Conservation (phyloP, 768 basidiomycete genomes). For the Zangia roseola region DNA sequence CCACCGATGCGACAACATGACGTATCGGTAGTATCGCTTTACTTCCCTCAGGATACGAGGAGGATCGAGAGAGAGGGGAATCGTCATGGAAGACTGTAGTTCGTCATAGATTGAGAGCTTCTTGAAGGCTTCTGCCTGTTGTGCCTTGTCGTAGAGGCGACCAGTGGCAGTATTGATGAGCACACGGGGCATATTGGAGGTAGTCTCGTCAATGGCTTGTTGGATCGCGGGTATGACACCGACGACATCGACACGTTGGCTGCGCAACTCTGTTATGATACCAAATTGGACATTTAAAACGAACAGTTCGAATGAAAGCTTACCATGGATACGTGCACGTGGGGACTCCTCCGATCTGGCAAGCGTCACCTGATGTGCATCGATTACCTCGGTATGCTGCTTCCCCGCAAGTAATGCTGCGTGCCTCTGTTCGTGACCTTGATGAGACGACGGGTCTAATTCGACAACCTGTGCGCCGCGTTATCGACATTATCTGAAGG, state of each 20-base stretch:
- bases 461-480: not conserved
- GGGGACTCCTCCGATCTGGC: not conserved
- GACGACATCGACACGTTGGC: conserved; percentile 4
- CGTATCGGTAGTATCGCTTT: conserved; percentile 9
- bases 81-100: conserved; percentile 5
- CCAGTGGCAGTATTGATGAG: conserved; percentile 7
- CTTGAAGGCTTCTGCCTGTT: conserved; percentile 9
- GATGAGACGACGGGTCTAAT: not conserved
- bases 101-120: conserved; percentile 3
- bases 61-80: not conserved
- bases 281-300: not conserved
- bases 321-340: not conserved
- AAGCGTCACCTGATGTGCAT: not conserved
- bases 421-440: not conserved
- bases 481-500: too few relatives aligned
- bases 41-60: conserved; percentile 5
- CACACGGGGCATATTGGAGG: too few relatives aligned
- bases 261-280: not conserved
- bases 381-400: not conserved
- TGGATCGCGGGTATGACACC: not conserved
- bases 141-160: conserved; percentile 3
- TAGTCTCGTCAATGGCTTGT: not conserved
- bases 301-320: not conserved
- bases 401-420: not conserved
- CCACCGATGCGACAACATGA: conserved; percentile 7